Percentiles rank a stretch among this genome's conserved stretches.
Evolutionary conservation across 768 basidiomycete species (phyloP).

Genomic region (Pholiota conissans): DNA sequence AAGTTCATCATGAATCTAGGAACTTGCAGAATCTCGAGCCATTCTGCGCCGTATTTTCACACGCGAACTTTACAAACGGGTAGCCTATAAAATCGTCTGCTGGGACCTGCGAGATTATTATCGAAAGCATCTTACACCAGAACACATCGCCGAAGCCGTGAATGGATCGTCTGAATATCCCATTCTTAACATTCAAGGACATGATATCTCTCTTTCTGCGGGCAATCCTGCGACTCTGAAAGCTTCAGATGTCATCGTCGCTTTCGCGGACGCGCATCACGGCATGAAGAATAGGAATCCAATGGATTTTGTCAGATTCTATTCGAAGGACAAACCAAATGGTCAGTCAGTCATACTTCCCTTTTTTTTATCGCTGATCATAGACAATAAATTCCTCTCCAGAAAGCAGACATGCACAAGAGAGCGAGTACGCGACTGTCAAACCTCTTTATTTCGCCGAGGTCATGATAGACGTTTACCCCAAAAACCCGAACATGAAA

Average conservation of each 20-base stretch:
- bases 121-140: conserved; percentile 37
- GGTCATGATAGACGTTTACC: conserved; percentile 66
- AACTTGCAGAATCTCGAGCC: conserved; percentile 53
- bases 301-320: conserved; percentile 68
- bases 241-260: conserved; percentile 66
- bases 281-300: conserved; percentile 75
- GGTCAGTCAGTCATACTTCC: conserved; percentile 38
- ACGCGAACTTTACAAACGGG: conserved; percentile 68
- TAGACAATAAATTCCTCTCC: no score
- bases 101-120: conserved; percentile 39
- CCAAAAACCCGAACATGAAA: conserved; percentile 58
- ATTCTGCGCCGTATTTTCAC: conserved; percentile 62
- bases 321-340: conserved; percentile 62
- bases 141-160: conserved; percentile 44
- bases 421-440: conserved; percentile 62
- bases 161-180: conserved; percentile 4
- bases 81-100: conserved; percentile 61
- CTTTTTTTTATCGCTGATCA: neutral
- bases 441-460: conserved; percentile 69
- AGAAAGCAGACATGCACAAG: conserved; percentile 46
- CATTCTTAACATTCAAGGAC: conserved; percentile 4
- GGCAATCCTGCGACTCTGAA: conserved; percentile 15
- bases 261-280: conserved; percentile 65
- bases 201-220: neutral
- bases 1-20: conserved; percentile 39